Conservation (phyloP, 2,329 filamentous ascomycete species). For the Cladosporium sp. region DNA sequence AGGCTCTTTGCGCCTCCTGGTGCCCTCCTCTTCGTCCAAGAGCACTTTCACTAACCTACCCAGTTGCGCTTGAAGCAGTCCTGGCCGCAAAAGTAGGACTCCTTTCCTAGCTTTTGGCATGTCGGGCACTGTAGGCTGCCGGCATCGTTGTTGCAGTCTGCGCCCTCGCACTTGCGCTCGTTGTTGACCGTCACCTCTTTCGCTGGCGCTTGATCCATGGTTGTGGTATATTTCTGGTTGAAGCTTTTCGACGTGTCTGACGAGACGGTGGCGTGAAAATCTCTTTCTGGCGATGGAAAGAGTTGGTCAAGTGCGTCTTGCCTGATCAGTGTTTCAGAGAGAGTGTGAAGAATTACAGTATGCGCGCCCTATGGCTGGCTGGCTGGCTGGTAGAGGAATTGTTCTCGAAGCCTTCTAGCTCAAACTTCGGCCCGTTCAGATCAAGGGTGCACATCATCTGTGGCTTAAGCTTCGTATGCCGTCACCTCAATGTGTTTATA, state of each 20-base stretch:
- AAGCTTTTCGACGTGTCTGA: neutral
- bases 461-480: neutral
- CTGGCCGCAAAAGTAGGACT: slow-evolving; percentile 96
- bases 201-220: slow-evolving; percentile 36
- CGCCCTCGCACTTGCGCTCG: slow-evolving; percentile 74
- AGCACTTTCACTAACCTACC: slow-evolving; percentile 58
- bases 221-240: neutral
- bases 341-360: neutral
- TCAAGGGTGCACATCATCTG: neutral
- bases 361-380: neutral
- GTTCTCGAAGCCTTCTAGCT: slow-evolving; percentile 1
- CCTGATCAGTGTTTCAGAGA: neutral
- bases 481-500: neutral
- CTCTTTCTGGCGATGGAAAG: neutral
- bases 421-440: neutral
- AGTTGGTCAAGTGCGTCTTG: neutral
- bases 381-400: neutral
- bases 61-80: slow-evolving; percentile 99
- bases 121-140: slow-evolving; percentile 89
- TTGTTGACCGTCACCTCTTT: slow-evolving; percentile 38
- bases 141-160: slow-evolving; percentile 83
- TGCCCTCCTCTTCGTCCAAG: slow-evolving; percentile 15
- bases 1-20: neutral
- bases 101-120: slow-evolving; percentile 84
- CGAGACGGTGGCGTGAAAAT: neutral